These are phyloP conservation scores for Fusarium pseudoanthophilum DNA, from an alignment of 2,329 filamentous ascomycete genomes.

Conservation along the genomic window DNA sequence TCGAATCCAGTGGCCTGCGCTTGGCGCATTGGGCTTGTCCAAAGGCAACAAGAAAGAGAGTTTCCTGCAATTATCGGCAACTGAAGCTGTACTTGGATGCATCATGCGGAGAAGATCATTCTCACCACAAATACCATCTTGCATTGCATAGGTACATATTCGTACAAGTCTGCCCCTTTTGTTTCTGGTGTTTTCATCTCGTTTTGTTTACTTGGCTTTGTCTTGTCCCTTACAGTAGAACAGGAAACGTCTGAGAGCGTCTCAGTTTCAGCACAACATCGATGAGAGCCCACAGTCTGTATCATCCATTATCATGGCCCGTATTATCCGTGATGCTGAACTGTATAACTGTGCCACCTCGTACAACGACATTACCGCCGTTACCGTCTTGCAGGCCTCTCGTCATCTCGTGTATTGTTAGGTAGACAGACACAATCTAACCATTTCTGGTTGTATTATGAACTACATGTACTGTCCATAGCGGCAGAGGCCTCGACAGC, in stretches of 20 bases:
- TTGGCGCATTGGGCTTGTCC: conserved; percentile 22
- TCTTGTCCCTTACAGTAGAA: neutral
- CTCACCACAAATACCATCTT: conserved; percentile 1
- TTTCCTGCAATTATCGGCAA: neutral
- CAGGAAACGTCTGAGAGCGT: conserved; percentile 21
- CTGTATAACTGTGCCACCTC: conserved; percentile 5
- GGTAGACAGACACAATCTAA: neutral
- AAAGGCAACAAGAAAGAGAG: neutral
- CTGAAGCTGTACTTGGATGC: neutral
- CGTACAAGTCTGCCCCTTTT: neutral
- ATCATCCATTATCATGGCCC: neutral
- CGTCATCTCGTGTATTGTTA: neutral
- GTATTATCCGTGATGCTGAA: neutral
- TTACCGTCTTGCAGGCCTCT: neutral
- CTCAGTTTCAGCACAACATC: conserved; percentile 24
- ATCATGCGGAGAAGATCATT: conserved; percentile 16
- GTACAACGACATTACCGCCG: conserved; percentile 11
- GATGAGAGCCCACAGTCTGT: neutral
- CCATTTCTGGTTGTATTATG: neutral
- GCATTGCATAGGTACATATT: neutral
- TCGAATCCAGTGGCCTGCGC: conserved; percentile 17
- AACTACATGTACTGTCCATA: neutral
- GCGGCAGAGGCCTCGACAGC: neutral
- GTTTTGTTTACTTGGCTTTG: conserved; percentile 17
- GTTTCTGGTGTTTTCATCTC: neutral